phyloP scores from a whole-genome alignment of 108 stramenopile species.

The Tribonema minus region DNA sequence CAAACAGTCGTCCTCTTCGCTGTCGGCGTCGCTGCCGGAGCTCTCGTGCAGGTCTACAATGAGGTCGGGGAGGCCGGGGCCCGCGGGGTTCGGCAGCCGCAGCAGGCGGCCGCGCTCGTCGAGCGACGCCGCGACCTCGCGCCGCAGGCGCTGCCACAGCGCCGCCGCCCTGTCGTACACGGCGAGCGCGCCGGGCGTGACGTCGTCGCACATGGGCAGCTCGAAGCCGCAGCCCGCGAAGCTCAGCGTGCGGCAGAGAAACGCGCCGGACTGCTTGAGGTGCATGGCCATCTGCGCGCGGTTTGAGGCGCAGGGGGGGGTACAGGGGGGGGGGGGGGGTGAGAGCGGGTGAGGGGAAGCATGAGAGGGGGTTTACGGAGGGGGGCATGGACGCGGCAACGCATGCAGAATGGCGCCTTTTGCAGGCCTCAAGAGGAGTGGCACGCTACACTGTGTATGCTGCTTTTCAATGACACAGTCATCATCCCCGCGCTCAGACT shows the following conservation, averaged over 20 bases:
- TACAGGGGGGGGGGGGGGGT: neutral
- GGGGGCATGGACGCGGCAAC: no score
- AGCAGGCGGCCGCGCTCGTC: constrained; percentile 17
- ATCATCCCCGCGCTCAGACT: no score
- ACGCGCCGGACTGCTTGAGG: constrained; percentile 68
- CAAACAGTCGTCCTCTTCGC: neutral
- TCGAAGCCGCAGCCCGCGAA: constrained; percentile 74
- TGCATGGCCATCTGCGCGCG: constrained; percentile 66
- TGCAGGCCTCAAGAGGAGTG: no score
- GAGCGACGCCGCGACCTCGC: constrained; percentile 46
- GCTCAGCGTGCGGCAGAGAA: constrained; percentile 68
- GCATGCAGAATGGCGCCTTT: neutral
- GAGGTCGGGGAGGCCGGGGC: no score
- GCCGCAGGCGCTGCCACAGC: constrained; percentile 61
- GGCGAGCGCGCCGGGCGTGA: neutral
- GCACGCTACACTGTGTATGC: no score
- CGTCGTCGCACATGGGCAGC: constrained; percentile 8
- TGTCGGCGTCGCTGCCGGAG: neutral
- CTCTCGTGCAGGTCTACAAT: no score
- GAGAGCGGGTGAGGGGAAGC: neutral
- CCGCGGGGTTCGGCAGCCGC: neutral
- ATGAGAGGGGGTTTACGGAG: neutral
- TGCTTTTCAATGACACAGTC: no score
- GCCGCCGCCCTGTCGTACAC: constrained; percentile 60
- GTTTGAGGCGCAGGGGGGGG: neutral